Conservation (phyloP, 805 yeast species). For the Blastobotrys chiropterorum region DNA sequence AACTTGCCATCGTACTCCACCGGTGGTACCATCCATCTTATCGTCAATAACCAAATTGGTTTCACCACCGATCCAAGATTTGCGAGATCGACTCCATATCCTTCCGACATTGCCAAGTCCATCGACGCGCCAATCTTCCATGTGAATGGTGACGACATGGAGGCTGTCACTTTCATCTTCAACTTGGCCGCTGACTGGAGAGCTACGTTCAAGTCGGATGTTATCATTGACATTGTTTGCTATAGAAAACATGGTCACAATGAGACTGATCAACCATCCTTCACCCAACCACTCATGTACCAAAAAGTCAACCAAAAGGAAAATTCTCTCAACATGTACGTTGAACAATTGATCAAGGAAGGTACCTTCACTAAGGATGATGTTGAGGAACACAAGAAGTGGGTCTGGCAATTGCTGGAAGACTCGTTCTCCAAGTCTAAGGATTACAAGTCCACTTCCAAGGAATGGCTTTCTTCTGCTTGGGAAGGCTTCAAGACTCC, state of each 20-base stretch:
- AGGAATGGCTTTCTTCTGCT: slow-evolving; percentile 98
- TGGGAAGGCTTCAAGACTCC: slow-evolving; percentile 99
- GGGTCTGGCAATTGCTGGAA: slow-evolving; percentile 96
- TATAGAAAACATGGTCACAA: slow-evolving; percentile 99
- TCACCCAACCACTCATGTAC: slow-evolving; percentile 98
- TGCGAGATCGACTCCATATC: slow-evolving; percentile 96
- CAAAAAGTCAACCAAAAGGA: slow-evolving; percentile 81
- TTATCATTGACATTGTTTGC: slow-evolving; percentile 93
- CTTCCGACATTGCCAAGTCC: slow-evolving; percentile 94
- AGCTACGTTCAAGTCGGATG: slow-evolving; percentile 93
- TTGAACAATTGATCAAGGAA: slow-evolving; percentile 71
- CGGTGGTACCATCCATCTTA: slow-evolving; percentile 96
- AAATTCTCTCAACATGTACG: slow-evolving; percentile 81
- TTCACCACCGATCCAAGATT: slow-evolving; percentile 98
- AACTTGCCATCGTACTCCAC: slow-evolving; percentile 91
- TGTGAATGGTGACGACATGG: slow-evolving; percentile 97
- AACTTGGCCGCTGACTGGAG: slow-evolving; percentile 99
- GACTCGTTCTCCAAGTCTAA: slow-evolving; percentile 83
- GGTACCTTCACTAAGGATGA: slow-evolving; percentile 87
- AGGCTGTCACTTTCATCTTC: slow-evolving; percentile 84
- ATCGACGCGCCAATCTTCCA: slow-evolving; percentile 99
- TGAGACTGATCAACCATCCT: slow-evolving; percentile 98
- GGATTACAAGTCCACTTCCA: slow-evolving; percentile 81
- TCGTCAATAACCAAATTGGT: slow-evolving; percentile 97
- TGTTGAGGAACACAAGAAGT: slow-evolving; percentile 89